Evolutionary conservation across 139 green algal species (phyloP).

Genomic region (Pleodorina starrii): DNA sequence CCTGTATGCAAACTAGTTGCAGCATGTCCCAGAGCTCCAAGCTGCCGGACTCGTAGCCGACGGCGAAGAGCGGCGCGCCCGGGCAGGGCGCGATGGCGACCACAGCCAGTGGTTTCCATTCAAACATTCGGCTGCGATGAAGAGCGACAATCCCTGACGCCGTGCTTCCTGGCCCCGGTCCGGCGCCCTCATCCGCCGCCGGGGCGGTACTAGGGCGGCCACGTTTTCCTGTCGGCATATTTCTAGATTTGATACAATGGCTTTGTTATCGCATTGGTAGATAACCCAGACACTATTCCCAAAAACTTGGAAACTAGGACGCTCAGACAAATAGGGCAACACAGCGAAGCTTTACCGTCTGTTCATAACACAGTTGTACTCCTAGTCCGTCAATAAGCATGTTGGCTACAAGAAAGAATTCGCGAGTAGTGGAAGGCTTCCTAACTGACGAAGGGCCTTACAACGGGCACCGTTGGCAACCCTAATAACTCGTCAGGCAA

Average conservation of each 20-base stretch:
- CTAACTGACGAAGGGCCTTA: too few relatives aligned
- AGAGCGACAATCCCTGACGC: constrained; percentile 72
- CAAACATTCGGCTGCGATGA: constrained; percentile 82
- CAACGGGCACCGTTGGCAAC: too few relatives aligned
- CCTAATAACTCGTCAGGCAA: too few relatives aligned
- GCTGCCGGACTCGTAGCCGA: constrained; percentile 84
- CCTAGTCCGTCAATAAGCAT: too few relatives aligned
- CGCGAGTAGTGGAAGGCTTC: too few relatives aligned
- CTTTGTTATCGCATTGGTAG: too few relatives aligned
- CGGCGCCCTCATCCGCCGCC: constrained; percentile 13
- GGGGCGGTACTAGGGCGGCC: background rate
- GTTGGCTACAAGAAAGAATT: too few relatives aligned
- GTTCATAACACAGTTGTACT: too few relatives aligned
- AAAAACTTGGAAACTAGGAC: background rate
- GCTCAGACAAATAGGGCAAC: too few relatives aligned
- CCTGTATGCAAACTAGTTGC: constrained; percentile 69
- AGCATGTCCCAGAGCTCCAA: constrained; percentile 90
- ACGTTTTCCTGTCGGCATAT: background rate
- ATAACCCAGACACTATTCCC: too few relatives aligned
- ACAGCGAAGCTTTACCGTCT: too few relatives aligned
- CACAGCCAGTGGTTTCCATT: constrained; percentile 84
- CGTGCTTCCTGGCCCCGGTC: constrained; percentile 10
- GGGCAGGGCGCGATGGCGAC: constrained; percentile 78
- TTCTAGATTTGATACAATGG: too few relatives aligned
- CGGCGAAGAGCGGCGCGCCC: constrained; percentile 79